Evolutionary conservation across 306 rosid species (phyloP), one percentile per base, ranked within the genome.

Genomic region (Casuarina glauca): DNA sequence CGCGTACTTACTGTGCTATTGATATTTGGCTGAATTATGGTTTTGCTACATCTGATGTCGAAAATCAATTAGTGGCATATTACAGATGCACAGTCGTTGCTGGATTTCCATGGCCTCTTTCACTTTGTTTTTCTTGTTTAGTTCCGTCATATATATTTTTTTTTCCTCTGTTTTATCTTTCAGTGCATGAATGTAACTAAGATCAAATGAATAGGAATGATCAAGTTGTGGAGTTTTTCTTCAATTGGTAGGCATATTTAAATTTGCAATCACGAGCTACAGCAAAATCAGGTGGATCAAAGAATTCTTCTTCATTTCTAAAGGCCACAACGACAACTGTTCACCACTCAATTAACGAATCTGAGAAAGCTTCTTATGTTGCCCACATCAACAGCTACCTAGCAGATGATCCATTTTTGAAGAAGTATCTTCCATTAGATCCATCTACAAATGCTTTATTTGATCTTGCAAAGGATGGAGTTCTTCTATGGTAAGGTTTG

Each of bases 381-480:
- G 88, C 90, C 50, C 99, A 96, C 77, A 89, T 96, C 84, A 96
- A 96, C 80, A 78, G 85, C 85, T 96, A 78, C 81, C 79, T 96
- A 80, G 97, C 84, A 17, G 96, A 93, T 73, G 99, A 96, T 85
- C 85, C 87, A 51, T 93, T 91, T 84, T 62, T 93, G 89, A 77
- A 83, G 80, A 93, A 89, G 85, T 87, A 86, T 87, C 97, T 96
- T 82, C 99, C 99, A 2, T 69, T 96, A 35, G 94, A 96, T 87
- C 96, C 97, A 43, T 19, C 88, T 42, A 75, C 97, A 67, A 73
- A 91, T 84, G 94, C 86, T 19, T 79, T 96, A 81, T 96, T 96
- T 91, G 97, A 96, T 81, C 96, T 96, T 70, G 98, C 78, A 15
- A 96, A 87, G 86, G 99, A 86, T 74, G 99, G 99, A 64, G 99